Evolutionary conservation across 768 basidiomycete species (phyloP), one percentile per base, ranked within the genome.

Genomic region (Amanita thiersii): DNA sequence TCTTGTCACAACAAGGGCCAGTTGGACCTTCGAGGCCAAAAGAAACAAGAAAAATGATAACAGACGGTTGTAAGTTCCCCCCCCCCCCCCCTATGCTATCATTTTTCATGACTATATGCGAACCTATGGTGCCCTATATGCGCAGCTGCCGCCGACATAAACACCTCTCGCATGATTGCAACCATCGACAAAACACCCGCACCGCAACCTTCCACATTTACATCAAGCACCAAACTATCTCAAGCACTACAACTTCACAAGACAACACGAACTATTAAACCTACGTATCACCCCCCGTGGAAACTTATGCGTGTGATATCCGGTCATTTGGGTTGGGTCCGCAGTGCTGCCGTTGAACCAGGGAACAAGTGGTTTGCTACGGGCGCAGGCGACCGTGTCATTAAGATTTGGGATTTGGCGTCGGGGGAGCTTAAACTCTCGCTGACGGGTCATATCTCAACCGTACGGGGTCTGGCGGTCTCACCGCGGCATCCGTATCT

Each of bases 301-400:
- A 96, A 96, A 60, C 81, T 99, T 37, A 71, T 81, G 48, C 85
- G 94, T 37, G 96, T 99, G 52, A 97, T 99, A 45, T 96, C 92
- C 1, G 96, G 96, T 0, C 94, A 99, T 63, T 62, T 99, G 47
- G 96, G 96, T 7, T 99, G 96, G 96, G 94, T 99, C 11, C 78
- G 96, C 43, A 85, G 86, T 53, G 86, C 88, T 11, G 91, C 96
- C 2, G 91, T 99, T 26, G 96, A 98, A 61, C 94, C 94, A 7
- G 96, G 92, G 7, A 99, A 99, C 66, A 65, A 93, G 56, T 99
- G 96, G 96, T 98, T 99, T 50, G 96, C 88, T 1, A 92, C 92
- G 0, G 96, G 96, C 45, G 96, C 96, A 0, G 96, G 96, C 2
- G 96, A 98, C 62, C 78, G 96, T 17, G 93, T 99, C 24, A 86